Conservation (phyloP, 257 asterid species). For the Nemophila menziesii region DNA sequence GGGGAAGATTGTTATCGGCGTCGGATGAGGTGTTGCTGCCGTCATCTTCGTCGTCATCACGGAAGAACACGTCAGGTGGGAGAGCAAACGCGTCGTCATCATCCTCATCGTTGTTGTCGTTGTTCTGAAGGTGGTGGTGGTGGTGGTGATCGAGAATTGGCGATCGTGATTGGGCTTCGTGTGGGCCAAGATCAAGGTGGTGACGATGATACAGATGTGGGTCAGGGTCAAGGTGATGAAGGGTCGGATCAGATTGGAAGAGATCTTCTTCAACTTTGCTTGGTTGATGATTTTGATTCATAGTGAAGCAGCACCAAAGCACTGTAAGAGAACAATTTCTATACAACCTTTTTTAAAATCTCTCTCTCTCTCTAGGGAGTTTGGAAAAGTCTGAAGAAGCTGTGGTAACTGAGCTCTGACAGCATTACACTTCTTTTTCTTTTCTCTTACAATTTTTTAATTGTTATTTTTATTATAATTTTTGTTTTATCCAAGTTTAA, state of each 20-base stretch:
- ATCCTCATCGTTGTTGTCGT: no score
- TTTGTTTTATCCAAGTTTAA: conserved; percentile 2
- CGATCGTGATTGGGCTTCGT: conserved; percentile 32
- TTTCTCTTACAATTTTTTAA: neutral
- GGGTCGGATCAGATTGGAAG: conserved; percentile 34
- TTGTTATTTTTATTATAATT: neutral
- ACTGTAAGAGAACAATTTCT: neutral
- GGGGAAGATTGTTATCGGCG: conserved; percentile 28
- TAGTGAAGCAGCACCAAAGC: neutral
- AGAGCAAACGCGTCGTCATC: conserved; percentile 53
- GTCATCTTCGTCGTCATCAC: conserved; percentile 72
- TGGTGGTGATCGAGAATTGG: no score
- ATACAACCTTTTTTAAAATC: conserved; percentile 17
- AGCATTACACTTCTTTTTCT: neutral
- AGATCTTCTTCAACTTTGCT: conserved; percentile 67
- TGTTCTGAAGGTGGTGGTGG: no score
- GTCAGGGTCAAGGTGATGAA: conserved; percentile 9
- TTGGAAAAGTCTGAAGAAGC: neutral
- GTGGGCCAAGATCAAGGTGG: conserved; percentile 43
- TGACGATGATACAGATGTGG: no score
- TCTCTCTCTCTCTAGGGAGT: neutral
- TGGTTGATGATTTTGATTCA: conserved; percentile 23
- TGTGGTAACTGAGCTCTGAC: neutral
- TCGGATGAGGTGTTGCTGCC: conserved; percentile 72
- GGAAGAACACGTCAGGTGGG: conserved; percentile 59